Conservation (phyloP, 345 rosid genomes). For the Syzygium oleosum region DNA sequence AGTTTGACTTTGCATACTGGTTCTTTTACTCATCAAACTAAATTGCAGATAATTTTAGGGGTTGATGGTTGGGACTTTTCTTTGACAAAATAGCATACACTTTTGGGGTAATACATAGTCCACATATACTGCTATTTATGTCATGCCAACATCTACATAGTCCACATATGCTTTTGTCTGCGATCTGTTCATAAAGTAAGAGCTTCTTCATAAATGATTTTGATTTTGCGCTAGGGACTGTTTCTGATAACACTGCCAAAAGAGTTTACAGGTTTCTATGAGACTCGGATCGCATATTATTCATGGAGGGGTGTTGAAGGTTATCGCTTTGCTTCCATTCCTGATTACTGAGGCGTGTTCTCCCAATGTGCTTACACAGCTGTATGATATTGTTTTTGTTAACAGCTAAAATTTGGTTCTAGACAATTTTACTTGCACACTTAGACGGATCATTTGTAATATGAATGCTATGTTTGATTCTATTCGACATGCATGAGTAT, state of each 20-base stretch:
- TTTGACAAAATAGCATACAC: not conserved
- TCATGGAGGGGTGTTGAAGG: constrained; percentile 87
- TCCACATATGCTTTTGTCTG: not conserved
- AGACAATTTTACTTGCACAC: not conserved
- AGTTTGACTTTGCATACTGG: not conserved
- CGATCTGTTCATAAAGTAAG: not conserved
- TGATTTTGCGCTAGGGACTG: not conserved
- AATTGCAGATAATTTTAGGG: not conserved
- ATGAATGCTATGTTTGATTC: not conserved
- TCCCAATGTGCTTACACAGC: not conserved
- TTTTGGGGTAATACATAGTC: not conserved
- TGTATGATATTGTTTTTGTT: not conserved
- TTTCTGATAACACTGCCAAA: not conserved
- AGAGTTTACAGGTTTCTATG: constrained; percentile 62
- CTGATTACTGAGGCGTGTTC: constrained; percentile 36
- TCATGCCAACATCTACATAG: not conserved
- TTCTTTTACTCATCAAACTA: not conserved
- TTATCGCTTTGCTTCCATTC: constrained; percentile 73
- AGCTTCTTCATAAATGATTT: not conserved
- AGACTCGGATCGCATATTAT: constrained; percentile 84
- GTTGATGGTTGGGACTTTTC: not conserved
- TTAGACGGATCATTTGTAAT: not conserved
- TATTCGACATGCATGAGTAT: not conserved
- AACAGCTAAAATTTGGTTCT: not conserved
- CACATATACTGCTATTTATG: not conserved